Evolutionary conservation across 495 filamentous ascomycete species (phyloP), one percentile per base, ranked within the genome.

Genomic region (Daldinia childiae): DNA sequence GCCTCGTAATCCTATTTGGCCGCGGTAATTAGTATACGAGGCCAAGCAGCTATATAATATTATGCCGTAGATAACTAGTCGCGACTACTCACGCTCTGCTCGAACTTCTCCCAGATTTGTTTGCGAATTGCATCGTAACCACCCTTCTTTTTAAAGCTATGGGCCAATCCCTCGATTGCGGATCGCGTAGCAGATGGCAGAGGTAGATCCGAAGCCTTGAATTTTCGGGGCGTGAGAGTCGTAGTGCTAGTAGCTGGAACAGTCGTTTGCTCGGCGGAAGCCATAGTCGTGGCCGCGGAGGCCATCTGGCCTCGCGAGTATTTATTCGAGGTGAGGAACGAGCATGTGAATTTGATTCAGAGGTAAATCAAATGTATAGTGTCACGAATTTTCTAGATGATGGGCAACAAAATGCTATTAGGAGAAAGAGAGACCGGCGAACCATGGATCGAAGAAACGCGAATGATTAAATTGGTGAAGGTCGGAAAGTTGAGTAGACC

Each of bases 141-240:
- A 24, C 94, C 94, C 78, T 94, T 94, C 81, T 97, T 97, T 80
- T 95, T 95, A 79, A 94, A 94, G 6, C 88, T 88, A 79, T 93
- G 88, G 9, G 93, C 86, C 26, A 97, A 83, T 62, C 85, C 84
- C 61, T 97, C 93, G 62, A 97, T 94, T 0, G 90, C 88, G 0
- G 85, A 84, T 62, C 92, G 87, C 60, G 93, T 92, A 32, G 88
- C 85, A 19, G 88, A 87, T 27, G 90, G 85, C 21, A 97, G 80
- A 6, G 93, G 93, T 4, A 97, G 84, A 62, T 97, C 94, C 2
- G 92, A 92, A 15, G 91, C 87, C 80, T 95, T 96, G 82, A 94
- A 91, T 73, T 90, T 92, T 86, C 91, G 79, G 79, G 86, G 71
- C 80, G 82, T 17, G 82, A 73, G 45, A 74, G 78, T 27, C 77